phyloP scores from a whole-genome alignment of 2,329 filamentous ascomycete species.

The Achaetomium macrosporum region DNA sequence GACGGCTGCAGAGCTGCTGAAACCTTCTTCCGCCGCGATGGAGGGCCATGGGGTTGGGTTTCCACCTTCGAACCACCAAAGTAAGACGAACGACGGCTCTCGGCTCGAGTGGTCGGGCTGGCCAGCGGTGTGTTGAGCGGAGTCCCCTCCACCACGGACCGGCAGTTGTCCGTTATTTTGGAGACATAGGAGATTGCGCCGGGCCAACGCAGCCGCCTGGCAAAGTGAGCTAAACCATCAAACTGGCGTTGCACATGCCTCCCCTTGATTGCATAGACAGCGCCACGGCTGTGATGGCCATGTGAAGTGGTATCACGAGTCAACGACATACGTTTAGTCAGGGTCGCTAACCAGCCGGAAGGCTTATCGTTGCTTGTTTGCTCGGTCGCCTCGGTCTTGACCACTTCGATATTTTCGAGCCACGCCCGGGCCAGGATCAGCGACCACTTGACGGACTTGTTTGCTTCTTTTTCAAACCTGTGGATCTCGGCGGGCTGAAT shows the following conservation, averaged over 20 bases:
- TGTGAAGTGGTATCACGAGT: conserved; percentile 34
- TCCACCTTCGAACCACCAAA: conserved; percentile 33
- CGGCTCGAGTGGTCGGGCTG: conserved; percentile 32
- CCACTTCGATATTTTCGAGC: conserved; percentile 62
- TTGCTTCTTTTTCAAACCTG: conserved; percentile 57
- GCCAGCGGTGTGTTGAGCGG: conserved; percentile 37
- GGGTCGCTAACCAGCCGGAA: conserved; percentile 49
- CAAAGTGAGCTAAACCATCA: conserved; percentile 58
- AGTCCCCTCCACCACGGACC: conserved; percentile 37
- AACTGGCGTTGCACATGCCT: conserved; percentile 54
- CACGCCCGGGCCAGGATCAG: conserved; percentile 58
- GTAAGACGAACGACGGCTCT: conserved; percentile 40
- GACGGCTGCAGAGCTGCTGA: conserved; percentile 52
- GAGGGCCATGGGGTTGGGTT: conserved; percentile 26
- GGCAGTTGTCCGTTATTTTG: conserved; percentile 44
- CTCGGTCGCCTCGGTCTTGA: conserved; percentile 35
- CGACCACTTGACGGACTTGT: conserved; percentile 60
- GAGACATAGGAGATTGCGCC: conserved; percentile 48
- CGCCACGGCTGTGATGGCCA: conserved; percentile 28
- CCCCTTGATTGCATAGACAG: conserved; percentile 47
- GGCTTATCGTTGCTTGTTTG: conserved; percentile 29
- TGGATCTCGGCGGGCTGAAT: conserved; percentile 53
- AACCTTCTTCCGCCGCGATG: conserved; percentile 47
- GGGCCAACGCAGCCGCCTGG: conserved; percentile 57
- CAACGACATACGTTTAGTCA: conserved; percentile 50